These are phyloP conservation scores for Nigrograna mackinnonii DNA, from an alignment of 2,329 filamentous ascomycete species.

Conservation along the genomic window DNA sequence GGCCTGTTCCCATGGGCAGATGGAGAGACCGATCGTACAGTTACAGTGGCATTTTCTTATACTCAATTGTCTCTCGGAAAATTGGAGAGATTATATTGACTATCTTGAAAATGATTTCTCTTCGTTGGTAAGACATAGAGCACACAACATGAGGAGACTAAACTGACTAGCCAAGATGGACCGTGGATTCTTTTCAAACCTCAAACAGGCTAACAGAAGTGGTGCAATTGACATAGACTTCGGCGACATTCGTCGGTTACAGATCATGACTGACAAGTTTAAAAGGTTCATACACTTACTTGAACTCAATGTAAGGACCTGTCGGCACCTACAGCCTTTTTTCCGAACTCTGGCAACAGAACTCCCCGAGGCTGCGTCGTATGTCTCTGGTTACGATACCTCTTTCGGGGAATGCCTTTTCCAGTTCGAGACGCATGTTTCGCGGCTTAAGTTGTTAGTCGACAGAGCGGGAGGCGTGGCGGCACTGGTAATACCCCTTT, in stretches of 20 bases:
- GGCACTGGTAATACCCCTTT: background rate
- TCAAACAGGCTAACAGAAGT: constrained; percentile 8
- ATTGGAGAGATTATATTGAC: constrained; percentile 12
- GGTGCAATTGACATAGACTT: constrained; percentile 10
- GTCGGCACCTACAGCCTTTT: background rate
- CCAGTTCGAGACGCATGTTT: background rate
- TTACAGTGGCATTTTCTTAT: background rate
- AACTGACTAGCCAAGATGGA: constrained; percentile 6
- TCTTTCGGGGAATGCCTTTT: background rate
- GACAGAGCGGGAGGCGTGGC: background rate
- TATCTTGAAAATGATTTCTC: constrained; percentile 9
- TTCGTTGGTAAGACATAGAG: constrained; percentile 7
- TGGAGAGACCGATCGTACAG: background rate
- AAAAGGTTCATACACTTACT: constrained; percentile 8
- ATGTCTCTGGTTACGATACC: background rate
- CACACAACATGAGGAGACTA: background rate
- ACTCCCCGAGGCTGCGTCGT: background rate
- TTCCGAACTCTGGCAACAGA: background rate
- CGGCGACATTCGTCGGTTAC: constrained; percentile 10
- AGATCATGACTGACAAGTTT: constrained; percentile 13
- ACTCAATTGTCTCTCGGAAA: constrained; percentile 9
- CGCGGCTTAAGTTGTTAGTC: background rate
- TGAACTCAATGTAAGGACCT: constrained; percentile 8
- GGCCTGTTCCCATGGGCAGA: background rate
- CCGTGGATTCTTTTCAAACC: constrained; percentile 13